Conservation (phyloP, 306 rosid genomes). For the Citrullus amarus region DNA sequence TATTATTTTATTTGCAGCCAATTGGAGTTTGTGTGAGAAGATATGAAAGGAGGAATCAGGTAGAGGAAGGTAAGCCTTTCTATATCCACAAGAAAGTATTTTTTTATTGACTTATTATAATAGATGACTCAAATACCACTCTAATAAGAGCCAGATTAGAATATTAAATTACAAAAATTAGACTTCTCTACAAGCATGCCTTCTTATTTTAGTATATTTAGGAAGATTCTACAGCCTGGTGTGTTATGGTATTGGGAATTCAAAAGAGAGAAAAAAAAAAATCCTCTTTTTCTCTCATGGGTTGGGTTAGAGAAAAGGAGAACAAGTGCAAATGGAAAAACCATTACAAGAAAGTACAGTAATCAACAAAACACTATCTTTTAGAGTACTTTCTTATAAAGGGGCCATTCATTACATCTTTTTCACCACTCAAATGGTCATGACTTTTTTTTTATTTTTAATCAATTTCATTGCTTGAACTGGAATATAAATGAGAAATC, state of each 20-base stretch:
- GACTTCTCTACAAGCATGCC: not conserved
- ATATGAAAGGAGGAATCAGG: constrained; percentile 6
- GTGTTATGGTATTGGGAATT: not conserved
- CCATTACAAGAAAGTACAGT: constrained; percentile 11
- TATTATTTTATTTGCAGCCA: not conserved
- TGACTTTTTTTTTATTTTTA: not conserved
- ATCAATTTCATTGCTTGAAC: not conserved
- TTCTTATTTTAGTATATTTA: not conserved
- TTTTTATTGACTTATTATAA: not conserved
- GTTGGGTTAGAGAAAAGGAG: not conserved
- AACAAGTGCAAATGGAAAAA: constrained; percentile 5
- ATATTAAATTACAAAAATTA: not conserved
- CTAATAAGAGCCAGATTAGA: not conserved
- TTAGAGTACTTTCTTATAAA: constrained; percentile 2
- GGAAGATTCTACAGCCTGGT: constrained; percentile 3
- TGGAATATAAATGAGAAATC: not conserved
- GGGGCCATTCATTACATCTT: constrained; percentile 3
- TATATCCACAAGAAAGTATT: not conserved
- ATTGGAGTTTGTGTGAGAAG: not conserved
- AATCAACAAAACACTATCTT: constrained; percentile 3
- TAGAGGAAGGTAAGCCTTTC: constrained; percentile 1
- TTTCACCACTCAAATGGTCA: constrained; percentile 4
- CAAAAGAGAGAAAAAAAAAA: not conserved
- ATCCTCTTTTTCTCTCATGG: not conserved
- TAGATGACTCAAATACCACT: constrained; percentile 8